These are phyloP conservation scores for Mycena capillaripes DNA, from an alignment of 768 basidiomycete genomes.

Conservation along the genomic window DNA sequence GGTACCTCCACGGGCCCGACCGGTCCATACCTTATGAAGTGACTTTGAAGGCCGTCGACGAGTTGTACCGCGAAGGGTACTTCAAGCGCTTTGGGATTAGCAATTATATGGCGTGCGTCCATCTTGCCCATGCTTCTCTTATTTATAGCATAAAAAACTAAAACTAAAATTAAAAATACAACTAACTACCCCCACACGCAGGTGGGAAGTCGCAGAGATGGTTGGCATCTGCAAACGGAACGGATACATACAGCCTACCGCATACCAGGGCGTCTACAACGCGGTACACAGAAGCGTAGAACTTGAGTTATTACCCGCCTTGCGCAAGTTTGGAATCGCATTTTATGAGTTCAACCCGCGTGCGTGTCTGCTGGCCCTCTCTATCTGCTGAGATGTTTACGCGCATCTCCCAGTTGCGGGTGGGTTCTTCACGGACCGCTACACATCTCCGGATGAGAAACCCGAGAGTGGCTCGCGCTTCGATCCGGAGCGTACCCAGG, in stretches of 20 bases:
- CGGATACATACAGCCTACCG: constrained; percentile 66
- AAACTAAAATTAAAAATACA: not conserved
- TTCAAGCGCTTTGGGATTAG: constrained; percentile 76
- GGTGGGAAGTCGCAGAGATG: constrained; percentile 76
- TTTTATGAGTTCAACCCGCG: constrained; percentile 71
- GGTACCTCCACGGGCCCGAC: constrained; percentile 76
- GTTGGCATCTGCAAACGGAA: constrained; percentile 68
- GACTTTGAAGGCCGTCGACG: constrained; percentile 66
- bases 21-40: constrained; percentile 68
- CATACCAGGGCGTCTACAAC: constrained; percentile 65
- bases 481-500: not conserved
- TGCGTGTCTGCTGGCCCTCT: constrained; percentile 25
- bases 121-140: not conserved
- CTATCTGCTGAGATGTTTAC: no score
- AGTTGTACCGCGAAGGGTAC: constrained; percentile 68
- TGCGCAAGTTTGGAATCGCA: constrained; percentile 68
- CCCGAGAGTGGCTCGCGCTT: not conserved
- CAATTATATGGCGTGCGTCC: constrained; percentile 66
- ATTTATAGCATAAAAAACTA: not conserved
- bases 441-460: not conserved
- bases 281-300: constrained; percentile 56
- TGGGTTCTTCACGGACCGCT: not conserved
- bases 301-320: constrained; percentile 65
- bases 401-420: not conserved
- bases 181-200: constrained; percentile 27